Percentiles rank a stretch among this genome's conserved stretches.
phyloP scores from a whole-genome alignment of 257 asterid genomes.

The Paraleonurus japonicus region DNA sequence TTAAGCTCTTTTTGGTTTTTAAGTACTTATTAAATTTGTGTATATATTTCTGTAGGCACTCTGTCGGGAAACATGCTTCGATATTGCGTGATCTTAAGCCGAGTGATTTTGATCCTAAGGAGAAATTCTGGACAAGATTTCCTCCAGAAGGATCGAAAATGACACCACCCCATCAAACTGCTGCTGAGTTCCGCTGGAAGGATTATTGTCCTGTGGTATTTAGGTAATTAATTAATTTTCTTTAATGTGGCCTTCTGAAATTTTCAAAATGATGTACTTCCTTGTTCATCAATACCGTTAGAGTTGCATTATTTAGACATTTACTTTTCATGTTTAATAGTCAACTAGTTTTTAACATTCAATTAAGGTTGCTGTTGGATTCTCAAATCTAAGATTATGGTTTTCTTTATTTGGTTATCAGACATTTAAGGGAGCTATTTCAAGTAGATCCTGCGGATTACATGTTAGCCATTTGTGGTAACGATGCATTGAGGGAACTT shows the following conservation, averaged over 20 bases:
- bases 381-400: conserved; percentile 17
- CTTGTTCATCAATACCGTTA: not conserved
- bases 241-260: not conserved
- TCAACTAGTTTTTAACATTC: not conserved
- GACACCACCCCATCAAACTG: conserved; percentile 69
- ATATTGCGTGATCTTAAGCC: conserved; percentile 39
- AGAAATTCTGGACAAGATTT: conserved; percentile 68
- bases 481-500: conserved; percentile 62
- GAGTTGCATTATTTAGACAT: not conserved
- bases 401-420: conserved; percentile 26
- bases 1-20: not conserved
- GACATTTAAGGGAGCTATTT: conserved; percentile 60
- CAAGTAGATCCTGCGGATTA: conserved; percentile 73
- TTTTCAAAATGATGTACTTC: not conserved
- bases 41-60: conserved; percentile 40
- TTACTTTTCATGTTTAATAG: not conserved
- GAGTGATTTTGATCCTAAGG: conserved; percentile 62
- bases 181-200: conserved; percentile 67
- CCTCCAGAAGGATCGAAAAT: conserved; percentile 60
- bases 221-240: conserved; percentile 39
- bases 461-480: conserved; percentile 67
- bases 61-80: conserved; percentile 65
- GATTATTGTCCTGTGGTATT: conserved; percentile 74
- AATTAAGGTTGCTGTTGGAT: conserved; percentile 7
- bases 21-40: conserved; percentile 15